A percentile compares a stretch with the other conserved stretches of the same genome.
Evolutionary conservation across 2,329 filamentous ascomycete genomes (phyloP).

Genomic region (Hymenoscyphus fructigenus): DNA sequence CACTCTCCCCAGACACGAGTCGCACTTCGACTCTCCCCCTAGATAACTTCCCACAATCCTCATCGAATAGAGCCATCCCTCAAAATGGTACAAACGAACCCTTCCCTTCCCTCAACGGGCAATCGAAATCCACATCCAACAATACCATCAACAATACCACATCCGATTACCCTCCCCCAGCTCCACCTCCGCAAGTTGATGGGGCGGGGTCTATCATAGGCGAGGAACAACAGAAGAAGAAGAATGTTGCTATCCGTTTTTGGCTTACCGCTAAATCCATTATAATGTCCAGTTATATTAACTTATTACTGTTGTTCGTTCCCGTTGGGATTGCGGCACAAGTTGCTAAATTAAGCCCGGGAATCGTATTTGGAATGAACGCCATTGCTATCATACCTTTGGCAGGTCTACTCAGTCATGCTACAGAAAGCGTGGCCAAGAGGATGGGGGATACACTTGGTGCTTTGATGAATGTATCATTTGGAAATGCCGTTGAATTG

Average conservation of each 20-base stretch:
- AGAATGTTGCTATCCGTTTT: conserved; percentile 34
- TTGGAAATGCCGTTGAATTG: conserved; percentile 76
- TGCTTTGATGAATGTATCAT: conserved; percentile 73
- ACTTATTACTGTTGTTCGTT: conserved; percentile 74
- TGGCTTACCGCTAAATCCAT: conserved; percentile 50
- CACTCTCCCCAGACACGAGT: conserved; percentile 40
- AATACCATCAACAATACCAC: conserved; percentile 39
- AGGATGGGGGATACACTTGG: conserved; percentile 72
- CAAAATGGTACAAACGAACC: conserved; percentile 25
- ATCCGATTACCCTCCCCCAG: conserved; percentile 40
- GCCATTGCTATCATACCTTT: conserved; percentile 74
- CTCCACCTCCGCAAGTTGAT: conserved; percentile 51
- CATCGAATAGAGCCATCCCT: conserved; percentile 23
- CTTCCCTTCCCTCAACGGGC: conserved; percentile 8
- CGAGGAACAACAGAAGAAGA: conserved; percentile 28
- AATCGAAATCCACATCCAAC: conserved; percentile 31
- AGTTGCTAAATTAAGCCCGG: conserved; percentile 52
- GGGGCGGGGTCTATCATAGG: conserved; percentile 58
- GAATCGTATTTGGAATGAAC: conserved; percentile 70
- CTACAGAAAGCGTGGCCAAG: conserved; percentile 72
- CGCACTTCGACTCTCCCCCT: conserved; percentile 39
- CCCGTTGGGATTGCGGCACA: conserved; percentile 72
- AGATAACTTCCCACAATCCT: conserved; percentile 30
- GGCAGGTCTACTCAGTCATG: conserved; percentile 69
- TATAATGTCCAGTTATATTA: conserved; percentile 74